These are phyloP conservation scores for Sarcodon aspratus DNA, from an alignment of 768 basidiomycete genomes.

Conservation along the genomic window DNA sequence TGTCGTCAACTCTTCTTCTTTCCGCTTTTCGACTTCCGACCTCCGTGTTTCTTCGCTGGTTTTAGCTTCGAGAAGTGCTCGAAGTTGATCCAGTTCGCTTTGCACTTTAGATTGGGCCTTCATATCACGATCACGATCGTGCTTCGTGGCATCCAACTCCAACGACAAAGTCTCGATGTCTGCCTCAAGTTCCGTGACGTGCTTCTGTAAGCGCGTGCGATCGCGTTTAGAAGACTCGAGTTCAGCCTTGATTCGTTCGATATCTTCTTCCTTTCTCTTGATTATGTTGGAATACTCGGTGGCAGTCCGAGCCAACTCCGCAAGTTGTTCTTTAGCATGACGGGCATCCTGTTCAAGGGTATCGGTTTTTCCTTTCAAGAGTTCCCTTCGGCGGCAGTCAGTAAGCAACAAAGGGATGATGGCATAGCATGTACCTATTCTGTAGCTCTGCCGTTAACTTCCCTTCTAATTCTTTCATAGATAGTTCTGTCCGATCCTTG, in stretches of 20 bases:
- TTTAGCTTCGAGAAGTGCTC: constrained; percentile 75
- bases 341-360: constrained; percentile 58
- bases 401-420: neutral
- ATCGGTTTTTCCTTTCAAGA: constrained; percentile 46
- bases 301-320: constrained; percentile 66
- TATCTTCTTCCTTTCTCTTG: constrained; percentile 66
- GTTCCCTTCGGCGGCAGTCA: constrained; percentile 34
- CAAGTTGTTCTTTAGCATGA: constrained; percentile 63
- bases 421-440: constrained; percentile 34
- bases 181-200: constrained; percentile 58
- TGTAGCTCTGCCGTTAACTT: constrained; percentile 57
- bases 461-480: constrained; percentile 55
- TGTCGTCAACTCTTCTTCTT: constrained; percentile 70
- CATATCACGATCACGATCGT: constrained; percentile 36
- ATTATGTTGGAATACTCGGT: constrained; percentile 68
- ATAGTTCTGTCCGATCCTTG: constrained; percentile 63
- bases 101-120: constrained; percentile 51
- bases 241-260: constrained; percentile 41
- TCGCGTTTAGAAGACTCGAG: constrained; percentile 43
- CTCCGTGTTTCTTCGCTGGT: constrained; percentile 77
- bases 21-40: constrained; percentile 76
- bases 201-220: constrained; percentile 39
- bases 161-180: constrained; percentile 54
- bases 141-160: constrained; percentile 49
- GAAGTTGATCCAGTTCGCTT: constrained; percentile 78